Percentiles rank a stretch among this genome's conserved stretches.
These are phyloP conservation scores for Phytophthora foliorum DNA, from an alignment of 352 stramenopile species.

Conservation along the genomic window DNA sequence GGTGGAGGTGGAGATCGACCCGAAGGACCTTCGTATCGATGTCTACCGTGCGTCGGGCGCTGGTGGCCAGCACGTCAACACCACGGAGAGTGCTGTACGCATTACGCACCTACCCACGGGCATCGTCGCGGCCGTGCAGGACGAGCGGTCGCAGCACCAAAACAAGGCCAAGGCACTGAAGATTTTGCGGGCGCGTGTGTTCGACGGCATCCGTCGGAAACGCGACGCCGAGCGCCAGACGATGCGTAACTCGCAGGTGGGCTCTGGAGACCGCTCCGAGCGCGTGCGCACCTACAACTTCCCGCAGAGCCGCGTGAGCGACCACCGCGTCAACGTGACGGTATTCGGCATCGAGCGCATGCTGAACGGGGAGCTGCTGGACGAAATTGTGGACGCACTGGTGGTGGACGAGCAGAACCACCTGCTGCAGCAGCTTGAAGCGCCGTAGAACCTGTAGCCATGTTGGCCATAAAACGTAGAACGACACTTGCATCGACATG, in stretches of 20 bases:
- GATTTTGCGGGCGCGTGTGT: slow-evolving; percentile 96
- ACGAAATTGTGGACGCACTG: slow-evolving; percentile 90
- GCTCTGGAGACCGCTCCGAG: slow-evolving; percentile 96
- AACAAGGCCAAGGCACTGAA: slow-evolving; percentile 99
- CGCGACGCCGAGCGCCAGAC: slow-evolving; percentile 64
- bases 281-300: slow-evolving; percentile 99
- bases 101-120: slow-evolving; percentile 98
- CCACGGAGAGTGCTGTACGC: slow-evolving; percentile 97
- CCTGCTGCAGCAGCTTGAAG: slow-evolving; percentile 76
- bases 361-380: slow-evolving; percentile 89
- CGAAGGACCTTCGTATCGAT: slow-evolving; percentile 97
- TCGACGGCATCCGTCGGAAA: slow-evolving; percentile 92
- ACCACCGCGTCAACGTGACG: slow-evolving; percentile 95
- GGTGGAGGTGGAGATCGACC: slow-evolving; percentile 90
- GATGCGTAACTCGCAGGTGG: slow-evolving; percentile 91
- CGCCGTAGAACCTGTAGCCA: slow-evolving; percentile 29
- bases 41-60: slow-evolving; percentile 97
- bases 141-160: slow-evolving; percentile 97
- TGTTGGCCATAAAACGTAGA: slow-evolving; percentile 21
- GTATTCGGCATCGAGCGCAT: slow-evolving; percentile 92
- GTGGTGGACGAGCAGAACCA: slow-evolving; percentile 85
- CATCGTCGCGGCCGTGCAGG: slow-evolving; percentile 89
- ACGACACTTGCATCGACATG: slow-evolving; percentile 4
- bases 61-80: slow-evolving; percentile 99
- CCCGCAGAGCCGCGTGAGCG: slow-evolving; percentile 95